A percentile compares a stretch with the other conserved stretches of the same genome.
Evolutionary conservation across 345 rosid species (phyloP).

Genomic region (Heritiera fomes): DNA sequence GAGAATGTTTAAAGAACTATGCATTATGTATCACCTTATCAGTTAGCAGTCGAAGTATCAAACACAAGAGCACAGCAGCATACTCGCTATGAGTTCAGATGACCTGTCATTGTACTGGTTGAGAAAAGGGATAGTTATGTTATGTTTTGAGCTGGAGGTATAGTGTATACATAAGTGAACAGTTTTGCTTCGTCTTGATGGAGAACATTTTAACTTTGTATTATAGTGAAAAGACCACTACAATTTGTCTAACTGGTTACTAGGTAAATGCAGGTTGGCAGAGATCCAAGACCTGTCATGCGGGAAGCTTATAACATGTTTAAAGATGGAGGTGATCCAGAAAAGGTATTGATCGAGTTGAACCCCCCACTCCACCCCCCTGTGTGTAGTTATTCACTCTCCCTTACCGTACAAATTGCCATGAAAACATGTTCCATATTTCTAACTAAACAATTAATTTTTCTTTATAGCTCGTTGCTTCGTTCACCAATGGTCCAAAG

Average conservation of each 20-base stretch:
- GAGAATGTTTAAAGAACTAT: slow-evolving; percentile 1
- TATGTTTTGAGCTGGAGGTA: not conserved
- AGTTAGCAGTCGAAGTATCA: not conserved
- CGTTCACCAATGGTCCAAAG: slow-evolving; percentile 51
- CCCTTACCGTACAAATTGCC: not conserved
- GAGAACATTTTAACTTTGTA: not conserved
- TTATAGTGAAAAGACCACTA: not conserved
- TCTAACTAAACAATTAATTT: not conserved
- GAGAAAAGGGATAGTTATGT: not conserved
- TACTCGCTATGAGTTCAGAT: not conserved
- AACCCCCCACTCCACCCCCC: not conserved
- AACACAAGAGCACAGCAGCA: not conserved
- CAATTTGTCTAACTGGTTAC: not conserved
- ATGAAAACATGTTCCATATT: not conserved
- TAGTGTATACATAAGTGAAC: not conserved
- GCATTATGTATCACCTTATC: not conserved
- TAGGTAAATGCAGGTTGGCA: slow-evolving; percentile 65
- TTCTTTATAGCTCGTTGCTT: slow-evolving; percentile 53
- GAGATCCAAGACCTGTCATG: slow-evolving; percentile 87
- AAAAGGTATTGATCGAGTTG: slow-evolving; percentile 48
- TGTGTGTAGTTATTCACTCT: not conserved
- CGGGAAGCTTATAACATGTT: slow-evolving; percentile 74
- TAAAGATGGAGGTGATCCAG: slow-evolving; percentile 86
- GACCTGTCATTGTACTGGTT: not conserved
- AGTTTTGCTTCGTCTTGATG: not conserved